Conservation (phyloP, 179 eudicot genomes). For the Carnegiea gigantea region DNA sequence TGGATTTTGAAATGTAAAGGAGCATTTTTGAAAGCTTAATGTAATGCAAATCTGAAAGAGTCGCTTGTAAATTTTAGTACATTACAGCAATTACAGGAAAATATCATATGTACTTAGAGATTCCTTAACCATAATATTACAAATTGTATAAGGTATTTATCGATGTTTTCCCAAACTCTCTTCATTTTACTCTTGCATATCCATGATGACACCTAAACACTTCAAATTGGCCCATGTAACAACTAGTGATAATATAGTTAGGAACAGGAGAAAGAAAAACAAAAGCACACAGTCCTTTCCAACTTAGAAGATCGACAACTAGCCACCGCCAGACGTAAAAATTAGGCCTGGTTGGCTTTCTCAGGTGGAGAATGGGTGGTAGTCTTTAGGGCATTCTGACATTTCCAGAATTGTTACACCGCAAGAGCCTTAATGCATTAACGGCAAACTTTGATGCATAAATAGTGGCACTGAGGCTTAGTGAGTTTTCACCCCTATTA, state of each 20-base stretch:
- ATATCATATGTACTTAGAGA: no score
- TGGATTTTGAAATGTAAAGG: no score
- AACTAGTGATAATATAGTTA: neutral
- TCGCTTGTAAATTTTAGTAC: no score
- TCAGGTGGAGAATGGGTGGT: slow-evolving; percentile 30
- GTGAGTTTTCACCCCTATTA: slow-evolving; percentile 36
- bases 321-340: slow-evolving; percentile 34
- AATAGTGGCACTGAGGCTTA: slow-evolving; percentile 44
- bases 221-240: neutral
- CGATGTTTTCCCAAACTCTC: neutral
- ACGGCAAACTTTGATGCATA: slow-evolving; percentile 47
- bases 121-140: neutral
- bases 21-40: no score
- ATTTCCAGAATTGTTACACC: slow-evolving; percentile 15
- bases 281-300: neutral
- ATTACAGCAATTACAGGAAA: no score
- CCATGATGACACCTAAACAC: neutral
- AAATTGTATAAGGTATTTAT: neutral
- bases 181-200: neutral
- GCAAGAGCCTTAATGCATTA: slow-evolving; percentile 31
- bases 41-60: no score
- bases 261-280: neutral
- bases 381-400: slow-evolving; percentile 20
- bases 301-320: neutral
- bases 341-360: slow-evolving; percentile 47